phyloP scores from a whole-genome alignment of 78 protist species.

The Goniomonas avonlea region DNA sequence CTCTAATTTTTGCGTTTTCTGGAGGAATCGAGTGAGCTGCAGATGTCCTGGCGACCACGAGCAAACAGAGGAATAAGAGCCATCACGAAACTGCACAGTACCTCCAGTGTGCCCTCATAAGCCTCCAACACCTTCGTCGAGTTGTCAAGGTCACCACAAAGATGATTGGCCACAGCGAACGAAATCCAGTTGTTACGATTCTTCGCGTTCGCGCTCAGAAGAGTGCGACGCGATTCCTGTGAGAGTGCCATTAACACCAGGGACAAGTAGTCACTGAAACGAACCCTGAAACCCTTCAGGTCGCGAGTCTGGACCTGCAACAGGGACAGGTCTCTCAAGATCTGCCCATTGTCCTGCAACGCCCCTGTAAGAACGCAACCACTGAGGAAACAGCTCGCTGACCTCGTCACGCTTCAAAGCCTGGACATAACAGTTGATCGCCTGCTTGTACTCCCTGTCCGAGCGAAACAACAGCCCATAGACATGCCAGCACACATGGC shows the following conservation, averaged over 20 bases:
- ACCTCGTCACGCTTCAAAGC: constrained; percentile 65
- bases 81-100: neutral
- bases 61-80: too few relatives aligned
- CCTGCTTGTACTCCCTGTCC: constrained; percentile 79
- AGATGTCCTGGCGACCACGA: neutral
- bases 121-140: constrained; percentile 47
- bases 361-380: too few relatives aligned
- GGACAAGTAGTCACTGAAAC: constrained; percentile 29
- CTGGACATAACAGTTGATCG: constrained; percentile 75
- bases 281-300: constrained; percentile 52
- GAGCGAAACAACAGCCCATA: constrained; percentile 74
- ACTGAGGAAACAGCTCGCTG: too few relatives aligned
- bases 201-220: constrained; percentile 56
- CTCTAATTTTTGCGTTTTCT: constrained; percentile 14
- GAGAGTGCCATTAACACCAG: too few relatives aligned
- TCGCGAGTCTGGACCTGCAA: constrained; percentile 76
- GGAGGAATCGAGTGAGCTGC: too few relatives aligned
- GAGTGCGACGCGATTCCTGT: constrained; percentile 57
- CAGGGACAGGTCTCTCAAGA: constrained; percentile 62
- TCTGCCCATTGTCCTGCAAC: constrained; percentile 62
- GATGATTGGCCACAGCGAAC: constrained; percentile 63
- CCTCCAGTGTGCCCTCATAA: constrained; percentile 34
- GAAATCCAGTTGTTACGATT: constrained; percentile 8
- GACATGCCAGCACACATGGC: constrained; percentile 62
- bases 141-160: constrained; percentile 31